These are phyloP conservation scores for Casuarina glauca DNA, from an alignment of 306 rosid genomes.

Conservation along the genomic window DNA sequence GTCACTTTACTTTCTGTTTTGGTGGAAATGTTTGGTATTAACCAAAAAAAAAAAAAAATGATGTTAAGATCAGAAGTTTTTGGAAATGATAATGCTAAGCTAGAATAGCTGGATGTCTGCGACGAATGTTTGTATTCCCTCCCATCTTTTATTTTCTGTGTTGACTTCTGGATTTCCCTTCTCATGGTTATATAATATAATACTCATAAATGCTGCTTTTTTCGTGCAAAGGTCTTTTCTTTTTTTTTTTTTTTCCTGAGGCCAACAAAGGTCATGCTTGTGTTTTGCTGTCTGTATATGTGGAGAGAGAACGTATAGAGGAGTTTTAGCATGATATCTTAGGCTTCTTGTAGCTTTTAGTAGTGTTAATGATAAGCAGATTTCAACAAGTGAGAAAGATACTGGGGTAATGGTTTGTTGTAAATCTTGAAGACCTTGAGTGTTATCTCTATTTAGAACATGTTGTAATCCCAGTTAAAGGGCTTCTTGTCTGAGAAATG, in stretches of 20 bases:
- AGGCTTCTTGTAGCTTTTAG: too few species aligned
- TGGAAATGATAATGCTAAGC: neutral
- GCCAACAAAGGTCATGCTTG: neutral
- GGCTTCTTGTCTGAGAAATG: too few species aligned
- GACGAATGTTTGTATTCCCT: conserved; percentile 18
- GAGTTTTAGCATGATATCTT: too few species aligned
- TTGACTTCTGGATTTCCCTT: neutral
- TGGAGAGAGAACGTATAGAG: too few species aligned
- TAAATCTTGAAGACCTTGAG: too few species aligned
- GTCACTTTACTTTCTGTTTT: neutral
- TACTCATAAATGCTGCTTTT: neutral
- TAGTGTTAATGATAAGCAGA: too few species aligned
- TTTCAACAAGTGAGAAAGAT: too few species aligned
- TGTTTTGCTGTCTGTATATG: too few species aligned
- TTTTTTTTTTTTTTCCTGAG: too few species aligned
- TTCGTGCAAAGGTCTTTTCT: neutral
- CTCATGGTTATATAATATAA: neutral
- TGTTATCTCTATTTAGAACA: too few species aligned
- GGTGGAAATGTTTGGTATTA: neutral
- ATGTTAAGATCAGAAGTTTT: neutral
- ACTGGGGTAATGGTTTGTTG: too few species aligned
- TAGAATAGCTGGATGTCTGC: neutral
- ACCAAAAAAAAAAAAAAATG: neutral
- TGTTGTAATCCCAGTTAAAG: too few species aligned
- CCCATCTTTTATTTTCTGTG: conserved; percentile 3